Evolutionary conservation across 805 yeast genomes (phyloP), one percentile per base, ranked within the genome.

Genomic region (Saccharomycopsis malanga): DNA sequence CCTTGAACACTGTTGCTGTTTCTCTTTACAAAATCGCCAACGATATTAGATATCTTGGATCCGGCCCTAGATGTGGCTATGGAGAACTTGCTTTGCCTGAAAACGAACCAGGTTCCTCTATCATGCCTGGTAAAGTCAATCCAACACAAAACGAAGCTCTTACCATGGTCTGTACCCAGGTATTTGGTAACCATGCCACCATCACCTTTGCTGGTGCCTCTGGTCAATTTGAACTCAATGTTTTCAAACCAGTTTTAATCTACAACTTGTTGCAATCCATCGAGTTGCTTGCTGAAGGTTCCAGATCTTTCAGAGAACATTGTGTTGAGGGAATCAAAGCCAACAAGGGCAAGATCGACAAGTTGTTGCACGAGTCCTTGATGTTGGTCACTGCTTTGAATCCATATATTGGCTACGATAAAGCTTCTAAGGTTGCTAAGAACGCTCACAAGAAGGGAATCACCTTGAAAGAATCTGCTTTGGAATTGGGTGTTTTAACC

Each of bases 41-140:
- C 69, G 98, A 93, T 67, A 93, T 93, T 67, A 79, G 98, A 71
- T 93, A 93, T 77, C 79, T 93, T 59, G 98, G 98, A 55, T 87
- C 96, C 40, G 98, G 98, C 61, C 98, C 98, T 64, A 84, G 98
- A 73, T 93, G 98, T 71, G 98, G 98, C 54, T 93, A 93, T 71
- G 97, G 97, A 48, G 98, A 93, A 71, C 79, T 93, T 58, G 64
- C 87, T 23, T 74, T 93, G 58, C 98, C 98, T 54, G 98, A 91
- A 73, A 93, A 93, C 69, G 98, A 93, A 73, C 98, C 98, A 49
- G 98, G 98, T 63, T 87, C 97, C 51, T 88, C 97, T 24, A 93
- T 93, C 69, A 93, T 93, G 98, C 98, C 98, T 45, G 98, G 98
- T 65, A 93, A 93, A 73, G 97, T 93, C 54, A 93, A 93, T 77